phyloP scores from a whole-genome alignment of 768 basidiomycete species.

The Rubroboletus satanas region DNA sequence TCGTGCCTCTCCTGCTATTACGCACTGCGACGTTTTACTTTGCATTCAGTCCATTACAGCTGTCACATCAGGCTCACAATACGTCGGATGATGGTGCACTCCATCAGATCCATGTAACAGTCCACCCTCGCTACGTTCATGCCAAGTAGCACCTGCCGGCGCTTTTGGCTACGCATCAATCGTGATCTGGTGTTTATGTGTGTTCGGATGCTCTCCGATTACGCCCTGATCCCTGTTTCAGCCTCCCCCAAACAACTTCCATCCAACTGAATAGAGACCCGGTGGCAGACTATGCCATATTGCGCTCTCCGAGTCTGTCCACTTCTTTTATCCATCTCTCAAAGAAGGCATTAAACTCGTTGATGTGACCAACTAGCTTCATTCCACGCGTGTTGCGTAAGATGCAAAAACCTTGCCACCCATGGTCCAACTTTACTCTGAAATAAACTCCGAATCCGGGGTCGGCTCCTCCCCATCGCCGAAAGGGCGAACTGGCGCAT shows the following conservation, averaged over 20 bases:
- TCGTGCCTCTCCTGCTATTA: not conserved
- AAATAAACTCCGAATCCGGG: no score
- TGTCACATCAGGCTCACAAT: not conserved
- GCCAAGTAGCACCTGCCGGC: not conserved
- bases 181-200: not conserved
- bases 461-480: not conserved
- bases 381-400: slow-evolving; percentile 12
- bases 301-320: not conserved
- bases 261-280: not conserved
- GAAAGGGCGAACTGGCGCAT: not conserved
- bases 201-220: not conserved
- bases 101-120: not conserved
- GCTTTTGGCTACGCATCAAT: slow-evolving; percentile 1
- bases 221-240: slow-evolving; percentile 16
- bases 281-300: not conserved
- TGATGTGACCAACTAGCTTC: not conserved
- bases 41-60: slow-evolving; percentile 1
- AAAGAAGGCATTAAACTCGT: not conserved
- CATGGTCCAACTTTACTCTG: not conserved
- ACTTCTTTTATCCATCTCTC: not conserved
- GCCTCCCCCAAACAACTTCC: not conserved
- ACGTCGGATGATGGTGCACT: not conserved
- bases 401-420: not conserved
- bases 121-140: not conserved
- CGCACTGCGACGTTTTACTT: slow-evolving; percentile 1